Evolutionary conservation across 2,329 filamentous ascomycete species (phyloP).

Genomic region (Piedraia hortae): DNA sequence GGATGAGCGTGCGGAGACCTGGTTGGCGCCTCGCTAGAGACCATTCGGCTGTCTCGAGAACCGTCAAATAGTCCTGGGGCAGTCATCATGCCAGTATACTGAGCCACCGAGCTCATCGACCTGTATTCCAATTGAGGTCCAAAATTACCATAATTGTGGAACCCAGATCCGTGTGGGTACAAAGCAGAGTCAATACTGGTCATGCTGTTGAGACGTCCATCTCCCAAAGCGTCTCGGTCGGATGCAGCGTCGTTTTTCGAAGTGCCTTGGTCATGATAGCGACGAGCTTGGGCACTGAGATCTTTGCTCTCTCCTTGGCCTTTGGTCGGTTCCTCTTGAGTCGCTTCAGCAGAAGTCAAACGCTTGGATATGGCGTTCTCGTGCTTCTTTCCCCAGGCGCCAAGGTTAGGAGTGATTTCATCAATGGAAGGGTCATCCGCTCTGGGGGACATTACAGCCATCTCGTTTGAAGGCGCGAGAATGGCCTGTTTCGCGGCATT

Average conservation of each 20-base stretch:
- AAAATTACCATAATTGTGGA: constrained; percentile 10
- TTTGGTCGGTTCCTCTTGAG: constrained; percentile 1
- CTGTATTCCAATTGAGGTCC: constrained; percentile 11
- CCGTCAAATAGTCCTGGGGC: constrained; percentile 8
- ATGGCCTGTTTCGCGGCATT: constrained; percentile 11
- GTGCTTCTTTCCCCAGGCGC: constrained; percentile 9
- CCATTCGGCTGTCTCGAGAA: constrained; percentile 10
- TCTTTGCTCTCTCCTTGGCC: neutral
- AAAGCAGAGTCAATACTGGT: constrained; percentile 8
- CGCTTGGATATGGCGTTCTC: neutral
- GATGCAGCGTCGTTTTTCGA: constrained; percentile 2
- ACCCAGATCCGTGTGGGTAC: constrained; percentile 6
- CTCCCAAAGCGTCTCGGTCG: constrained; percentile 1
- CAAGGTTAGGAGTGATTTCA: constrained; percentile 8
- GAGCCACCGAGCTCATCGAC: constrained; percentile 9
- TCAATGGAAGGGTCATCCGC: constrained; percentile 7
- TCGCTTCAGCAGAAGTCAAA: constrained; percentile 1
- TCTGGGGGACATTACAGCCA: constrained; percentile 10
- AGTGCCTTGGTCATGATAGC: neutral
- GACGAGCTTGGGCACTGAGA: constrained; percentile 1
- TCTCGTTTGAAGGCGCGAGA: constrained; percentile 11
- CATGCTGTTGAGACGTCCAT: constrained; percentile 7
- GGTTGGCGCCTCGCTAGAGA: constrained; percentile 1
- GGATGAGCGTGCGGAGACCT: constrained; percentile 1
- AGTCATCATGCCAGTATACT: constrained; percentile 10